A percentile compares a stretch with the other conserved stretches of the same genome.
Conservation (phyloP, 2,329 filamentous ascomycete species). For the Claviceps fusiformis region DNA sequence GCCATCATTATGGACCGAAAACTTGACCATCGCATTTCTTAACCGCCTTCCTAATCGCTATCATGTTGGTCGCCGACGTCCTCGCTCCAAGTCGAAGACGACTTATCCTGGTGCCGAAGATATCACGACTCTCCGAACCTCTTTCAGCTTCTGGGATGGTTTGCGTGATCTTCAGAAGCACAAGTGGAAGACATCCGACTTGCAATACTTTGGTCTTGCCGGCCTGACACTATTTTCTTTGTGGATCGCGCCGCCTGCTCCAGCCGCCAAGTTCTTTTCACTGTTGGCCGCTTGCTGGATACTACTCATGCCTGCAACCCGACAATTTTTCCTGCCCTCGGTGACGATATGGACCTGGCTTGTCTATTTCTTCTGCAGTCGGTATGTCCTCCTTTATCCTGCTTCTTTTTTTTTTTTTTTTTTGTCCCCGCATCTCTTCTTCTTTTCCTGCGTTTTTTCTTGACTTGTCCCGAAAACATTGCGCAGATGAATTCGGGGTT, state of each 20-base stretch:
- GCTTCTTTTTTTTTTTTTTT: neutral
- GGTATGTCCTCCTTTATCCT: conserved; percentile 44
- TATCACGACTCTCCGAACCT: conserved; percentile 65
- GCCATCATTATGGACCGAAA: conserved; percentile 26
- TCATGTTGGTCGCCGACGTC: conserved; percentile 23
- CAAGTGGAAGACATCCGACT: conserved; percentile 69
- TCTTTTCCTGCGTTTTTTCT: too few relatives aligned
- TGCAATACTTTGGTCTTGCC: conserved; percentile 67
- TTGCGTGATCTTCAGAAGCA: conserved; percentile 62
- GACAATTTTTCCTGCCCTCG: conserved; percentile 84
- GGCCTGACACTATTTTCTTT: conserved; percentile 71
- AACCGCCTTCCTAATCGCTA: conserved; percentile 29
- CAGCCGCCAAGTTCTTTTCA: conserved; percentile 61
- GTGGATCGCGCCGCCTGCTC: conserved; percentile 68
- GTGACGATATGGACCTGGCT: conserved; percentile 77
- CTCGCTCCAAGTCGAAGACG: conserved; percentile 25
- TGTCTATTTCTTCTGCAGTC: conserved; percentile 82
- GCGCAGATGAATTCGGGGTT: neutral
- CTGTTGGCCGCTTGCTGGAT: conserved; percentile 54
- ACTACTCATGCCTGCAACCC: conserved; percentile 67
- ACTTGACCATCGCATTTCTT: conserved; percentile 27
- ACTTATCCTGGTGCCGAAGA: conserved; percentile 32
- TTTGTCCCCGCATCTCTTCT: too few relatives aligned
- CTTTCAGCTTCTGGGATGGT: conserved; percentile 68
- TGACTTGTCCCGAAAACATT: neutral